These are phyloP conservation scores for Coniochaeta sp. DNA, from an alignment of 2,329 filamentous ascomycete species.

Conservation along the genomic window DNA sequence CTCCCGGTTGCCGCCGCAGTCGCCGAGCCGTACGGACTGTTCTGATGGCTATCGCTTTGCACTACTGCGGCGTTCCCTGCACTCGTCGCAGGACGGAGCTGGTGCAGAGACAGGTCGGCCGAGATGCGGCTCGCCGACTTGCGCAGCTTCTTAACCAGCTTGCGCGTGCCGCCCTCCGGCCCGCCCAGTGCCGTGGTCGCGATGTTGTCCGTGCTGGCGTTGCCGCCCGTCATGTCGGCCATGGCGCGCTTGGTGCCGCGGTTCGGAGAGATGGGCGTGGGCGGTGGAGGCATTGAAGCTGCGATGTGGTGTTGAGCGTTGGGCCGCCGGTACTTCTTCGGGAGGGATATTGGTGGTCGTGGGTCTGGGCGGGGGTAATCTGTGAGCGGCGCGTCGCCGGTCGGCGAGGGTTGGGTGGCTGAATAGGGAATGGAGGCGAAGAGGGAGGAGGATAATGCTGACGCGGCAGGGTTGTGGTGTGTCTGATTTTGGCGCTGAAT, in stretches of 20 bases:
- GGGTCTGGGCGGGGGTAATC: not conserved
- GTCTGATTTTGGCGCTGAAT: not conserved
- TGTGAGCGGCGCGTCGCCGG: conserved; percentile 1
- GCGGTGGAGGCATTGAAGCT: not conserved
- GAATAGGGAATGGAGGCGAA: conserved; percentile 15
- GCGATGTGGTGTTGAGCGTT: not conserved
- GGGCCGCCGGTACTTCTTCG: not conserved
- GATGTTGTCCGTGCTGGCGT: not conserved
- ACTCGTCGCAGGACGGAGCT: not conserved
- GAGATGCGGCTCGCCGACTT: conserved; percentile 38
- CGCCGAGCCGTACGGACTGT: not conserved
- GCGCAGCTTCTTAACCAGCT: conserved; percentile 45
- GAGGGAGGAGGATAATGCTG: conserved; percentile 12
- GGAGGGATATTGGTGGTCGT: not conserved
- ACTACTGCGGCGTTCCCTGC: not conserved
- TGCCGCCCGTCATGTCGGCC: conserved; percentile 22
- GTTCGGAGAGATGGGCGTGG: conserved; percentile 15
- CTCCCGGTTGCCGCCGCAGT: not conserved
- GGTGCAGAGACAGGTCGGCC: conserved; percentile 32
- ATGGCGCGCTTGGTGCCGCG: conserved; percentile 45
- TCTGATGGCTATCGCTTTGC: not conserved
- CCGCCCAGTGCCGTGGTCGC: no score
- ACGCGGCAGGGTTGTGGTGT: conserved; percentile 10
- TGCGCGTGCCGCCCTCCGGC: conserved; percentile 24
- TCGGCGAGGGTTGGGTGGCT: conserved; percentile 24